A percentile compares a stretch with the other conserved stretches of the same genome.
Conservation (phyloP, 176 grass and related monocot genomes). For the Secale cereale region DNA sequence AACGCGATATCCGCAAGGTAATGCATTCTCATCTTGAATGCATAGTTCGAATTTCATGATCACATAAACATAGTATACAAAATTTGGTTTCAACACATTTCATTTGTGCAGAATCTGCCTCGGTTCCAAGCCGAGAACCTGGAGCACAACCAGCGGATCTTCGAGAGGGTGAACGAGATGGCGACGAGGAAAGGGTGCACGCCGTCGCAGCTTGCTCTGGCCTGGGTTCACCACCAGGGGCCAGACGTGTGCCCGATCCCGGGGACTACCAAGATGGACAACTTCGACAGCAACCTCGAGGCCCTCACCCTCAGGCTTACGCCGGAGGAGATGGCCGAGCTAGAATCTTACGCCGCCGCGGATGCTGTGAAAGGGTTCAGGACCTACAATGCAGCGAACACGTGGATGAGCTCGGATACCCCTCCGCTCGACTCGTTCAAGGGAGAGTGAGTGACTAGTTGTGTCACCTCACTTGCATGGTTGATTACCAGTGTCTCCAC, state of each 20-base stretch:
- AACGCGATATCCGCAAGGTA: neutral
- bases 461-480: too few species aligned
- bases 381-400: too few species aligned
- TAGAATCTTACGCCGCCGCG: constrained; percentile 28
- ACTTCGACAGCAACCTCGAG: constrained; percentile 18
- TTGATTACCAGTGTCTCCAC: too few species aligned
- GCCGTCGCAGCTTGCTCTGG: constrained; percentile 37
- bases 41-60: neutral
- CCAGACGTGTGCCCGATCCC: constrained; percentile 65
- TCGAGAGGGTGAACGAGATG: neutral
- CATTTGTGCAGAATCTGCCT: constrained; percentile 24
- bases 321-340: constrained; percentile 43
- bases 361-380: neutral
- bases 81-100: neutral
- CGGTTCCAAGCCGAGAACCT: constrained; percentile 55
- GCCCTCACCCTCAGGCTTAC: constrained; percentile 46
- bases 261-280: constrained; percentile 55
- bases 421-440: too few species aligned
- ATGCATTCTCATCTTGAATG: neutral
- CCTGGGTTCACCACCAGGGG: constrained; percentile 64
- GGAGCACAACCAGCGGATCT: constrained; percentile 32
- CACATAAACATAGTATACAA: neutral
- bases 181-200: neutral
- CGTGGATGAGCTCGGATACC: too few species aligned
- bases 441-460: too few species aligned